Evolutionary conservation across 2,329 filamentous ascomycete species (phyloP).

Genomic region (Cladosporium sp.): DNA sequence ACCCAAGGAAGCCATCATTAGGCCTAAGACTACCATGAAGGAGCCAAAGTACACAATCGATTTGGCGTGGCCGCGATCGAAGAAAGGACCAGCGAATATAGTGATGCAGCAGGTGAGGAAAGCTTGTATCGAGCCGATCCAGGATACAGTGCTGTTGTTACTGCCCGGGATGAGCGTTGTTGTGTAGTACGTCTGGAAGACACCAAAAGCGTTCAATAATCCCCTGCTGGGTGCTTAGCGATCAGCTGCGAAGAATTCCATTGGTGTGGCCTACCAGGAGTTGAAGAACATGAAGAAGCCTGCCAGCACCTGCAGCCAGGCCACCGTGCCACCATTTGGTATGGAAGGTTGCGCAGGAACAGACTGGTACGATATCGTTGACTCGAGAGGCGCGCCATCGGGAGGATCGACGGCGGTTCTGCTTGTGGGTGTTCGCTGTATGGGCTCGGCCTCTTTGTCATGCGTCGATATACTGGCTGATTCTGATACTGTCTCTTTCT

Average conservation of each 20-base stretch:
- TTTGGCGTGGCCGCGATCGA: conserved; percentile 51
- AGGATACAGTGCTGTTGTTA: conserved; percentile 42
- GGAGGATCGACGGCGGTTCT: not conserved
- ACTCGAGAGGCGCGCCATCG: conserved; percentile 26
- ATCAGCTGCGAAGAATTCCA: conserved; percentile 7
- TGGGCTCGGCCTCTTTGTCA: not conserved
- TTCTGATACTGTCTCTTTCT: not conserved
- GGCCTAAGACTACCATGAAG: conserved; percentile 47
- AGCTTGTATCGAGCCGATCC: conserved; percentile 51
- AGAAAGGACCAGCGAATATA: conserved; percentile 52
- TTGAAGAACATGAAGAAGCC: conserved; percentile 50
- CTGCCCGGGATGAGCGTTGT: conserved; percentile 6
- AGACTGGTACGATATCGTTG: conserved; percentile 27
- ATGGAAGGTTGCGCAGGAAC: conserved; percentile 24
- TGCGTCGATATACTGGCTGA: conserved; percentile 10
- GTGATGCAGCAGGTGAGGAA: conserved; percentile 52
- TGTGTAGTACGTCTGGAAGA: conserved; percentile 24
- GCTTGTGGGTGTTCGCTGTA: not conserved
- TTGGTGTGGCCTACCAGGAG: conserved; percentile 34
- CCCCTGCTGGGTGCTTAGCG: conserved; percentile 40
- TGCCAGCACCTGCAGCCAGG: conserved; percentile 49
- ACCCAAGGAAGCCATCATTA: conserved; percentile 49
- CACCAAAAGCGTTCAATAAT: conserved; percentile 20
- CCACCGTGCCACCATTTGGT: conserved; percentile 45
- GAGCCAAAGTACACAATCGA: conserved; percentile 43